phyloP scores from a whole-genome alignment of 2,329 filamentous ascomycete species.

The Fonsecaea pugnacius region DNA sequence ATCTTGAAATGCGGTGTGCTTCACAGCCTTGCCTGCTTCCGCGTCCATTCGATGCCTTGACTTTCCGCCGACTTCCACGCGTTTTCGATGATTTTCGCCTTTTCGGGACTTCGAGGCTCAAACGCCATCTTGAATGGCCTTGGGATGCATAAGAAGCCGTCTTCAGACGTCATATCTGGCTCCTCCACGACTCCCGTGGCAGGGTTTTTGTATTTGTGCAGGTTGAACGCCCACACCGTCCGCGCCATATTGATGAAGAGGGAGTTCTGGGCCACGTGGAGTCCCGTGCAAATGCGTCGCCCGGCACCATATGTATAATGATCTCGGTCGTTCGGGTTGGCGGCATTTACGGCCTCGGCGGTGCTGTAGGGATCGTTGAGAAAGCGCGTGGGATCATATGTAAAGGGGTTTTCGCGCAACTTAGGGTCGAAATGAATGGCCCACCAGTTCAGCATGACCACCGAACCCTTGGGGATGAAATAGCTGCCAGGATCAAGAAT shows the following conservation, averaged over 20 bases:
- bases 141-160: slow-evolving; percentile 52
- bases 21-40: slow-evolving; percentile 5
- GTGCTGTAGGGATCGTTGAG: slow-evolving; percentile 36
- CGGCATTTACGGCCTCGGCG: slow-evolving; percentile 42
- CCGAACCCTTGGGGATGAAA: slow-evolving; percentile 32
- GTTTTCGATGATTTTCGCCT: neutral
- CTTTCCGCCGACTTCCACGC: neutral
- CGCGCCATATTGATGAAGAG: slow-evolving; percentile 39
- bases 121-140: slow-evolving; percentile 46
- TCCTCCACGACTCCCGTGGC: slow-evolving; percentile 41
- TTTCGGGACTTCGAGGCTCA: slow-evolving; percentile 38
- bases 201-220: slow-evolving; percentile 36
- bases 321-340: slow-evolving; percentile 38
- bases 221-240: slow-evolving; percentile 42
- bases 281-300: slow-evolving; percentile 41
- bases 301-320: slow-evolving; percentile 40
- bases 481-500: slow-evolving; percentile 16
- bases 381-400: slow-evolving; percentile 17
- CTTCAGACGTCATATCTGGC: slow-evolving; percentile 47
- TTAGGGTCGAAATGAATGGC: slow-evolving; percentile 31
- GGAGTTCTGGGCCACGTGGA: slow-evolving; percentile 41
- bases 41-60: slow-evolving; percentile 3
- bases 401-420: slow-evolving; percentile 15
- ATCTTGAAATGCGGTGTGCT: neutral
- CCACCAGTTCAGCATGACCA: slow-evolving; percentile 35